Conservation (phyloP, 1,139 yeast species). For the Taphrina sp. region DNA sequence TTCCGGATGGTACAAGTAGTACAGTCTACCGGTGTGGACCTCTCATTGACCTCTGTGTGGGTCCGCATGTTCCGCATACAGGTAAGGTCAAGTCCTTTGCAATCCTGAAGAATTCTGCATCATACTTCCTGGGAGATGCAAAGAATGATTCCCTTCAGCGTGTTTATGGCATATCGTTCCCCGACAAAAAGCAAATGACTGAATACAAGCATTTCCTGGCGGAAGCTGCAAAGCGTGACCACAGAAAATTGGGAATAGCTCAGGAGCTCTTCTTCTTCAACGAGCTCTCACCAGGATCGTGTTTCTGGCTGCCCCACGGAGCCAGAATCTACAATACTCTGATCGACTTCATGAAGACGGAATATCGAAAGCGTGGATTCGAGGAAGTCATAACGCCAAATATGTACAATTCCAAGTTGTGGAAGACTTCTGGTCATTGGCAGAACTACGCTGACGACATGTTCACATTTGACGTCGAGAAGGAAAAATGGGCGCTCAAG, state of each 20-base stretch:
- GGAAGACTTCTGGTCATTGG: conserved; percentile 97
- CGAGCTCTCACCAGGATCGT: conserved; percentile 93
- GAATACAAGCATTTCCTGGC: conserved; percentile 92
- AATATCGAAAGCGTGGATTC: conserved; percentile 78
- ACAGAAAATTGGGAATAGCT: conserved; percentile 92
- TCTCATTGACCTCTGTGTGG: conserved; percentile 92
- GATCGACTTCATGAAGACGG: conserved; percentile 76
- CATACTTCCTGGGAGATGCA: conserved; percentile 93
- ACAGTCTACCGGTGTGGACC: conserved; percentile 99
- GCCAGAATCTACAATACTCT: conserved; percentile 78
- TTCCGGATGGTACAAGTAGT: conserved; percentile 94
- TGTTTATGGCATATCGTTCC: conserved; percentile 97
- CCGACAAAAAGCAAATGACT: conserved; percentile 94
- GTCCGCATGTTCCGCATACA: conserved; percentile 98
- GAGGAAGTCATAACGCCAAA: conserved; percentile 92
- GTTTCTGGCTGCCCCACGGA: conserved; percentile 86
- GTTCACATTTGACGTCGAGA: conserved; percentile 52
- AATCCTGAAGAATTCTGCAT: conserved; percentile 90
- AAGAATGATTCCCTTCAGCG: conserved; percentile 94
- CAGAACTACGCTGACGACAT: conserved; percentile 90
- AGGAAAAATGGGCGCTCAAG: conserved; percentile 63
- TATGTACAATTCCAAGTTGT: conserved; percentile 75
- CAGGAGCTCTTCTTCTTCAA: conserved; percentile 94
- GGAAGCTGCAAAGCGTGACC: conserved; percentile 97
- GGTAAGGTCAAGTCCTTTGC: conserved; percentile 95